phyloP scores from a whole-genome alignment of 2,329 filamentous ascomycete species.

The Sporothrix inflata region DNA sequence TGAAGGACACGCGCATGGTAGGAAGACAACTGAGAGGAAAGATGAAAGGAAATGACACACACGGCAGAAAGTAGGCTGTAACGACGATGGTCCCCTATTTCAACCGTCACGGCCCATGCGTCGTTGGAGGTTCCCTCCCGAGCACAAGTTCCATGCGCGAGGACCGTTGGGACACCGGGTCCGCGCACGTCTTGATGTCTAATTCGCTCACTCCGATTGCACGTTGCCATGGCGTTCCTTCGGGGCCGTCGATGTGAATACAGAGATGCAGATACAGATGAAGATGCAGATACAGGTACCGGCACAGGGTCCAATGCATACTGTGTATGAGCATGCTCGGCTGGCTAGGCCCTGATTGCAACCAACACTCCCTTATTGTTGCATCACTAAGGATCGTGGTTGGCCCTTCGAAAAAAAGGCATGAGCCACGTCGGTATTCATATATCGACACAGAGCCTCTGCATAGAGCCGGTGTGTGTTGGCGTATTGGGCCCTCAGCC shows the following conservation, averaged over 20 bases:
- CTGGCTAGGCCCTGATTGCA: background rate
- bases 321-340: background rate
- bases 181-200: too few relatives aligned
- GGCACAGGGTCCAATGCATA: background rate
- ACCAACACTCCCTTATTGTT: background rate
- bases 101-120: too few relatives aligned
- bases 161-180: background rate
- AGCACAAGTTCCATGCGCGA: conserved; percentile 7
- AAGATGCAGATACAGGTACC: background rate
- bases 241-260: background rate
- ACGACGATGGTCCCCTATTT: background rate
- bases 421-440: background rate
- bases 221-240: too few relatives aligned
- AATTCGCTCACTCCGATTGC: too few relatives aligned
- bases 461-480: background rate
- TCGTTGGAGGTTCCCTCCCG: background rate
- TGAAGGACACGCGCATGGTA: too few relatives aligned
- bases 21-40: background rate
- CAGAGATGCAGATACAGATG: background rate
- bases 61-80: background rate
- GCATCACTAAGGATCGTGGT: background rate
- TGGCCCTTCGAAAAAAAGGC: background rate
- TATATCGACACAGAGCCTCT: conserved; percentile 1
- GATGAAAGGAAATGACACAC: background rate
- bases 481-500: background rate